A percentile compares a stretch with the other conserved stretches of the same genome.
Evolutionary conservation across 495 filamentous ascomycete species (phyloP).

Genomic region (Penicillium turbatum): DNA sequence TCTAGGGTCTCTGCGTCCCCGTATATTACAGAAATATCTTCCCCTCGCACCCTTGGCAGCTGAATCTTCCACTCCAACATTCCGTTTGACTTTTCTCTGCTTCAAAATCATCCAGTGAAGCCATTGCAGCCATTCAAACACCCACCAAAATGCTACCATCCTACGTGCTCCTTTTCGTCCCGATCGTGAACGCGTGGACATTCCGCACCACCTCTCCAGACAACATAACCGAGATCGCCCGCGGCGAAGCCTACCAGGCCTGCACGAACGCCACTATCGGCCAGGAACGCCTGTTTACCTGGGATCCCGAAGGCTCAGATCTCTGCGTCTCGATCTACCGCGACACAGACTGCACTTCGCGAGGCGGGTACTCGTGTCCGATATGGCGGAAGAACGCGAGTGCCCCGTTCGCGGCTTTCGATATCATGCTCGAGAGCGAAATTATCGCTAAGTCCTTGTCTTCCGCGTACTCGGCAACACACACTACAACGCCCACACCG

Average conservation of each 20-base stretch:
- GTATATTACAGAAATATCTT: neutral
- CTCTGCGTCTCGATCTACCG: slow-evolving; percentile 22
- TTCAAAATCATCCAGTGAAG: neutral
- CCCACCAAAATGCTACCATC: neutral
- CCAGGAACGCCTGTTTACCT: slow-evolving; percentile 10
- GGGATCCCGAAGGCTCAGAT: slow-evolving; percentile 14
- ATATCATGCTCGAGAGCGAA: slow-evolving; percentile 2
- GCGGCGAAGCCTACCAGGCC: neutral
- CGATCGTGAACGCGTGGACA: slow-evolving; percentile 16
- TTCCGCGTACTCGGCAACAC: neutral
- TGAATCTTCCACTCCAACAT: neutral
- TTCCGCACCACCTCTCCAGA: slow-evolving; percentile 19
- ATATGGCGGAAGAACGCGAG: slow-evolving; percentile 15
- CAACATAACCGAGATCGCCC: slow-evolving; percentile 7
- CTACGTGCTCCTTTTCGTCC: slow-evolving; percentile 1
- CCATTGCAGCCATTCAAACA: neutral
- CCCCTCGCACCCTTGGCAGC: neutral
- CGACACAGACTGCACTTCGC: slow-evolving; percentile 6
- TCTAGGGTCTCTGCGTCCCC: neutral
- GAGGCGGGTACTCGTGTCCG: slow-evolving; percentile 8
- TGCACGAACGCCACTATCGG: slow-evolving; percentile 14
- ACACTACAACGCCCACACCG: neutral
- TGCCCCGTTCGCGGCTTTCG: slow-evolving; percentile 1
- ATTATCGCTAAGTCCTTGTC: neutral
- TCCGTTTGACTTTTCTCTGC: neutral